Conservation (phyloP, 805 yeast species). For the Myxozyma mucilagina region DNA sequence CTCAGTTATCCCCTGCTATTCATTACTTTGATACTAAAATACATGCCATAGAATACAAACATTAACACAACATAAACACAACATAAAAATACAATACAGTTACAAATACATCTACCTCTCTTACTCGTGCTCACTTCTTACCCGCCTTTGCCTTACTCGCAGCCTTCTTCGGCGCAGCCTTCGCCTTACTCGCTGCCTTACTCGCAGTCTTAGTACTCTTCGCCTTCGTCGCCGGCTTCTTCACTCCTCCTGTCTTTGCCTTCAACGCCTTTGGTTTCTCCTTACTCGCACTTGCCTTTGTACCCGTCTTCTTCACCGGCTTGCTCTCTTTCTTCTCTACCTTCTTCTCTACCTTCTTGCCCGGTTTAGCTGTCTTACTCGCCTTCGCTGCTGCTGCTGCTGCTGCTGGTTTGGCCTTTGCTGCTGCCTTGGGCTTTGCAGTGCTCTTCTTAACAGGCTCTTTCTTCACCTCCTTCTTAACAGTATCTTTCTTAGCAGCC, state of each 20-base stretch:
- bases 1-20: too few relatives aligned
- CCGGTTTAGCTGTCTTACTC: constrained; percentile 34
- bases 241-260: not conserved
- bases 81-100: too few relatives aligned
- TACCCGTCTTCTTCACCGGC: constrained; percentile 19
- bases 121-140: constrained; percentile 35
- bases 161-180: not conserved
- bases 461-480: constrained; percentile 19
- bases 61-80: too few relatives aligned
- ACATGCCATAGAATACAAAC: too few relatives aligned
- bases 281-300: constrained; percentile 24
- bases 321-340: constrained; percentile 18
- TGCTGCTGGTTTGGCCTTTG: too few relatives aligned
- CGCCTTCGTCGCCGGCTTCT: too few relatives aligned
- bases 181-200: too few relatives aligned
- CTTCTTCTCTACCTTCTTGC: constrained; percentile 34
- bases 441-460: constrained; percentile 22
- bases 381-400: constrained; percentile 32
- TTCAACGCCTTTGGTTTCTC: constrained; percentile 30
- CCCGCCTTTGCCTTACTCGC: not conserved
- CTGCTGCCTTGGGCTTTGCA: constrained; percentile 20
- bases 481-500: constrained; percentile 29
- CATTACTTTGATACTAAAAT: too few relatives aligned
- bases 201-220: too few relatives aligned
- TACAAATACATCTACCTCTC: not conserved